Evolutionary conservation across 1,139 yeast genomes (phyloP).

Genomic region (Citeromyces hawaiiensis): DNA sequence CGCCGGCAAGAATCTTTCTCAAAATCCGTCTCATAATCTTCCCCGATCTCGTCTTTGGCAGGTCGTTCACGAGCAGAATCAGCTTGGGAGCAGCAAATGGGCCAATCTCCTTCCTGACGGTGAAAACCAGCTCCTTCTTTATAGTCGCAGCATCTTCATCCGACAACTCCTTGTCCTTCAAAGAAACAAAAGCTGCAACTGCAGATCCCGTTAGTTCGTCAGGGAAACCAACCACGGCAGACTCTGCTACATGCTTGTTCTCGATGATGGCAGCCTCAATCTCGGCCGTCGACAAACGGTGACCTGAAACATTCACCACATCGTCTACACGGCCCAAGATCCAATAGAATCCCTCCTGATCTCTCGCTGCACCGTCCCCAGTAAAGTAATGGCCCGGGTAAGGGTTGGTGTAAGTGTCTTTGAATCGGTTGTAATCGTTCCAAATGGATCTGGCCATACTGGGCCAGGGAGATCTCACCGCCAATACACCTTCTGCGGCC

Average conservation of each 20-base stretch:
- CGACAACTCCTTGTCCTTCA: slow-evolving; percentile 28
- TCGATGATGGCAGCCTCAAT: slow-evolving; percentile 71
- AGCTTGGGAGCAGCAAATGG: slow-evolving; percentile 77
- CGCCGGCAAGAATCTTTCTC: slow-evolving; percentile 67
- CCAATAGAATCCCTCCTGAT: slow-evolving; percentile 67
- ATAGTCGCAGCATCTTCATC: slow-evolving; percentile 20
- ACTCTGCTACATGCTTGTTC: slow-evolving; percentile 56
- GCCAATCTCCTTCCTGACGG: slow-evolving; percentile 71
- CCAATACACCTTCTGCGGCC: slow-evolving; percentile 65
- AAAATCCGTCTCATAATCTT: slow-evolving; percentile 77
- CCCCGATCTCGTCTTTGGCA: slow-evolving; percentile 78
- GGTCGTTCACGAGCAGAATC: slow-evolving; percentile 58
- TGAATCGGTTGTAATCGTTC: slow-evolving; percentile 52
- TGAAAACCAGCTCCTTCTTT: slow-evolving; percentile 55
- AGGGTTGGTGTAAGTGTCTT: slow-evolving; percentile 62
- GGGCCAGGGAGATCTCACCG: slow-evolving; percentile 65
- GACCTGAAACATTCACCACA: slow-evolving; percentile 74
- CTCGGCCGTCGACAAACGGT: slow-evolving; percentile 70
- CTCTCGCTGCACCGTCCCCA: slow-evolving; percentile 79
- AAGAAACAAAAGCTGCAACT: slow-evolving; percentile 67
- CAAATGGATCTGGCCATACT: slow-evolving; percentile 68
- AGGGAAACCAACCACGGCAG: slow-evolving; percentile 73
- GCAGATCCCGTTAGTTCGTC: slow-evolving; percentile 79
- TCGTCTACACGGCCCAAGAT: slow-evolving; percentile 75
- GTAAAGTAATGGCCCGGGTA: slow-evolving; percentile 61